Evolutionary conservation across 805 yeast species (phyloP).

Genomic region (Metschnikowia baotianmanensis): DNA sequence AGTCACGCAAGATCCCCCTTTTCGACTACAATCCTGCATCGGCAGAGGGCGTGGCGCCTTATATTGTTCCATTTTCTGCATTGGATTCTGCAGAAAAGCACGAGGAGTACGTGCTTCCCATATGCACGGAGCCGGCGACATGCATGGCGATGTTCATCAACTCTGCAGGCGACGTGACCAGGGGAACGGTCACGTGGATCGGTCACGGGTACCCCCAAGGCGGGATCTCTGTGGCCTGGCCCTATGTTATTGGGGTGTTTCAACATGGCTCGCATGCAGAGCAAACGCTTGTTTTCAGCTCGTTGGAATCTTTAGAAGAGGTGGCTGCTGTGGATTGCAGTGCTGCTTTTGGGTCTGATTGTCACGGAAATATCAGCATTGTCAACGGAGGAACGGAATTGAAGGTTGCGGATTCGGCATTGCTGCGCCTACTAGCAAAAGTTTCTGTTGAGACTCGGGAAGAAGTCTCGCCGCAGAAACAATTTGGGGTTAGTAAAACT

Average conservation of each 20-base stretch:
- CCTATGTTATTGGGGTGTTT: constrained; percentile 34
- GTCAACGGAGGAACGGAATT: constrained; percentile 3
- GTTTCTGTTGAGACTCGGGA: constrained; percentile 3
- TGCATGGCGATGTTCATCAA: constrained; percentile 43
- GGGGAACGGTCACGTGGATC: constrained; percentile 42
- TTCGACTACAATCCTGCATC: constrained; percentile 27
- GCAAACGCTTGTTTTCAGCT: constrained; percentile 21
- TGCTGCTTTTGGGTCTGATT: neutral
- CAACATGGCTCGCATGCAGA: constrained; percentile 2
- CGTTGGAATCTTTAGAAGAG: constrained; percentile 26
- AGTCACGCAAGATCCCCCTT: constrained; percentile 32
- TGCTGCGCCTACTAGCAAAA: constrained; percentile 10
- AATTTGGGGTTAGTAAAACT: constrained; percentile 3
- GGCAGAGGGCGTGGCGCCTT: constrained; percentile 6
- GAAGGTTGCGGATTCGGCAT: constrained; percentile 7
- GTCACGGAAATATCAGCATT: neutral
- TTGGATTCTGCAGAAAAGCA: constrained; percentile 11
- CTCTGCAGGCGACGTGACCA: constrained; percentile 37
- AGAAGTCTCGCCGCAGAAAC: constrained; percentile 4
- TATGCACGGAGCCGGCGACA: constrained; percentile 30
- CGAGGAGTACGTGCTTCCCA: constrained; percentile 35
- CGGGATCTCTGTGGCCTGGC: constrained; percentile 37
- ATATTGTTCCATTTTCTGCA: constrained; percentile 14
- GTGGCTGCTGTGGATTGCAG: constrained; percentile 4
- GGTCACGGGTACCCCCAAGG: constrained; percentile 34